Percentiles rank a stretch among this genome's conserved stretches.
Conservation (phyloP, 768 basidiomycete genomes). For the Russula earlei region DNA sequence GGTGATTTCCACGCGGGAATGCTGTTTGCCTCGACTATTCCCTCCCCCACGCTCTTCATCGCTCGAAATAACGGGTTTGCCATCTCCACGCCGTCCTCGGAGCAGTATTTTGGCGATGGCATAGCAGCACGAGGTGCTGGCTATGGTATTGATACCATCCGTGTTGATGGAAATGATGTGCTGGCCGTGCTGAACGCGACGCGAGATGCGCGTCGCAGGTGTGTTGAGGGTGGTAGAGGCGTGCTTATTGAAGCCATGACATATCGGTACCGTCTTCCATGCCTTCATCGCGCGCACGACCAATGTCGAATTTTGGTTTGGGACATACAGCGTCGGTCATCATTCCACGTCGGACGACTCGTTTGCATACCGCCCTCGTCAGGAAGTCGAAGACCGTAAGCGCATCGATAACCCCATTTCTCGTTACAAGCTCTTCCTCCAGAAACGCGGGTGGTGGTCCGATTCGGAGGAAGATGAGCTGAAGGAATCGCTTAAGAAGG, state of each 20-base stretch:
- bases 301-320: neutral
- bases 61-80: constrained; percentile 87
- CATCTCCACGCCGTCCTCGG: constrained; percentile 83
- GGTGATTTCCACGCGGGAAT: constrained; percentile 94
- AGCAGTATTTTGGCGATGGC: constrained; percentile 89
- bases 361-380: constrained; percentile 80
- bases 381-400: constrained; percentile 88
- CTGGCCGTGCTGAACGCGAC: constrained; percentile 73
- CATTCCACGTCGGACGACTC: constrained; percentile 95
- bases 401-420: constrained; percentile 83
- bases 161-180: constrained; percentile 91
- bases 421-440: constrained; percentile 79
- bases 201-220: constrained; percentile 58
- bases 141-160: constrained; percentile 84
- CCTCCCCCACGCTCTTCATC: constrained; percentile 64
- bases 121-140: constrained; percentile 87
- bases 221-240: constrained; percentile 70
- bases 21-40: constrained; percentile 66
- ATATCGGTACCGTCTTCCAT: constrained; percentile 51
- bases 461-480: constrained; percentile 62
- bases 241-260: constrained; percentile 88
- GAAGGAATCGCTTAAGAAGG: constrained; percentile 55
- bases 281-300: neutral
- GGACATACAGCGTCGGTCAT: constrained; percentile 63
- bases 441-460: constrained; percentile 80